Percentiles rank a stretch among this genome's conserved stretches.
Conservation (phyloP, 257 asterid species). For the Penstemon newberryi region DNA sequence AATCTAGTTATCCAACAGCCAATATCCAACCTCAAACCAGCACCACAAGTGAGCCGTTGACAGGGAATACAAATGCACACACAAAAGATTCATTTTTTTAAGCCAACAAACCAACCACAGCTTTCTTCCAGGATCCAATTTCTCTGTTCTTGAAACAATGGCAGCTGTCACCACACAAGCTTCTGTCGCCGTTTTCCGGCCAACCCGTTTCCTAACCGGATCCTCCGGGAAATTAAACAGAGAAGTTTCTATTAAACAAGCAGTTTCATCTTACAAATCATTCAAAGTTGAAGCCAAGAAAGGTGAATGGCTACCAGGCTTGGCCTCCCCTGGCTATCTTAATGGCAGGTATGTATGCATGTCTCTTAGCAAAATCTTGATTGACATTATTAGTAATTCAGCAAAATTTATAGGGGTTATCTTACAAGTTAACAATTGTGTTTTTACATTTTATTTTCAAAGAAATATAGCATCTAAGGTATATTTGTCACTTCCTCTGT, state of each 20-base stretch:
- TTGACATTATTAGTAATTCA: too few species aligned
- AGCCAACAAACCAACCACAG: slow-evolving; percentile 21
- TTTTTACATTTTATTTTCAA: too few species aligned
- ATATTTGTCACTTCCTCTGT: too few species aligned
- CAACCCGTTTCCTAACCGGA: slow-evolving; percentile 70
- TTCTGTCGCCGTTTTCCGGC: slow-evolving; percentile 69
- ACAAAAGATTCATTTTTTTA: slow-evolving; percentile 24
- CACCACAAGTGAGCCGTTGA: slow-evolving; percentile 46
- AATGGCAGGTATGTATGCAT: slow-evolving; percentile 65
- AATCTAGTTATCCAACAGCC: slow-evolving; percentile 42
- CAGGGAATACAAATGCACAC: slow-evolving; percentile 45
- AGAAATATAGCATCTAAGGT: too few species aligned
- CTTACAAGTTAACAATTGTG: too few species aligned
- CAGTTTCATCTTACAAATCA: slow-evolving; percentile 37
- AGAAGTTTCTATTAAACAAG: slow-evolving; percentile 46
- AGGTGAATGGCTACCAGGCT: slow-evolving; percentile 96
- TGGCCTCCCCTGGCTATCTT: slow-evolving; percentile 80
- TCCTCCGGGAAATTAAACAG: slow-evolving; percentile 60
- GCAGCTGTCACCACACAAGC: slow-evolving; percentile 80
- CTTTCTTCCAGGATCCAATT: not conserved
- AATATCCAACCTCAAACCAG: slow-evolving; percentile 35
- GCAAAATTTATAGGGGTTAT: too few species aligned
- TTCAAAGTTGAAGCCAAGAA: slow-evolving; percentile 89
- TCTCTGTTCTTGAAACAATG: slow-evolving; percentile 36
- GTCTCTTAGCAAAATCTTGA: too few species aligned